These are phyloP conservation scores for Dactylonectria macrodidyma DNA, from an alignment of 2,329 filamentous ascomycete species.

Conservation along the genomic window DNA sequence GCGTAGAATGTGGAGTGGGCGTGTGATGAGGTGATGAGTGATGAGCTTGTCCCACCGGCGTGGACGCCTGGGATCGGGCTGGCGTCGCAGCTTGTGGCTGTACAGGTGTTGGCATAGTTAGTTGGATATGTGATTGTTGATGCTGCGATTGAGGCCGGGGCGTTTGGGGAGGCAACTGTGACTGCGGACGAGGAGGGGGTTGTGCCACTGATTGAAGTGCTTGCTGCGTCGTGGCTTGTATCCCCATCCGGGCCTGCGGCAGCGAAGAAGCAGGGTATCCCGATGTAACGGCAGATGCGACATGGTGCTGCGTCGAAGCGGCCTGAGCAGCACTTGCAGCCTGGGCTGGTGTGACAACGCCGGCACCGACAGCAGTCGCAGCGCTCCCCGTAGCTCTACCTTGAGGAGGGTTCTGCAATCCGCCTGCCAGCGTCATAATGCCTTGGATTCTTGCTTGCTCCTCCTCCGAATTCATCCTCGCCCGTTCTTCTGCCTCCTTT, in stretches of 20 bases:
- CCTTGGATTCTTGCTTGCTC: slow-evolving; percentile 73
- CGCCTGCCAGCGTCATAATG: slow-evolving; percentile 70
- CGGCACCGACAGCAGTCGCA: slow-evolving; percentile 45
- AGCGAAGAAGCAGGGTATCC: slow-evolving; percentile 47
- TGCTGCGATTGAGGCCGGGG: slow-evolving; percentile 41
- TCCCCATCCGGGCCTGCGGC: slow-evolving; percentile 45
- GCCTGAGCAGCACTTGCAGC: slow-evolving; percentile 50
- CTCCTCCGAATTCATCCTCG: slow-evolving; percentile 70
- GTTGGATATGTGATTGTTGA: slow-evolving; percentile 35
- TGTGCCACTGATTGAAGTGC: slow-evolving; percentile 48
- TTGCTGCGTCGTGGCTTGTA: slow-evolving; percentile 51
- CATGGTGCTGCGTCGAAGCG: slow-evolving; percentile 41
- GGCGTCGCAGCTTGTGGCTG: slow-evolving; percentile 41
- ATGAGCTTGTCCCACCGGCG: slow-evolving; percentile 45
- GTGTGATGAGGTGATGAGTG: slow-evolving; percentile 46
- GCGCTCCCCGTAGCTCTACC: slow-evolving; percentile 44
- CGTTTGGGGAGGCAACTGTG: slow-evolving; percentile 50
- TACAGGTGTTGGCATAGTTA: slow-evolving; percentile 42
- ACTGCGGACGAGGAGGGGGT: slow-evolving; percentile 44
- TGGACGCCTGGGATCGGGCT: slow-evolving; percentile 45
- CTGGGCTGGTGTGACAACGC: slow-evolving; percentile 54
- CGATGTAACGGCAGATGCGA: slow-evolving; percentile 38
- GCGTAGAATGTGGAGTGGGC: slow-evolving; percentile 41
- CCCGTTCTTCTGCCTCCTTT: slow-evolving; percentile 77
- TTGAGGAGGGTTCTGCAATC: slow-evolving; percentile 62